Conservation (phyloP, 2,329 filamentous ascomycete species). For the Cercospora zeina region DNA sequence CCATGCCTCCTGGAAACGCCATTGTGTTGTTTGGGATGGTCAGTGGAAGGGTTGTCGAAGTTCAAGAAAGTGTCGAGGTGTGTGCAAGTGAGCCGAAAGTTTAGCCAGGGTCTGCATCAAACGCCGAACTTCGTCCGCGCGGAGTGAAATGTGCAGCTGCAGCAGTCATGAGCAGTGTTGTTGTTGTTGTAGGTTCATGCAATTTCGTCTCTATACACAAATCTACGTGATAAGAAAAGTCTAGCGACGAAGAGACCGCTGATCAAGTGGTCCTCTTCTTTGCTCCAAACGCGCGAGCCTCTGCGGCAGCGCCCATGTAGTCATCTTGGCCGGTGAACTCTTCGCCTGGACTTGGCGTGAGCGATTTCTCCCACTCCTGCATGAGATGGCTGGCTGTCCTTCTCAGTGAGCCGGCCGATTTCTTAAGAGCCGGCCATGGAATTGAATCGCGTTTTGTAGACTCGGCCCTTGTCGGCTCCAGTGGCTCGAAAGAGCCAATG, state of each 20-base stretch:
- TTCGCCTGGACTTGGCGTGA: conserved; percentile 47
- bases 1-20: conserved; percentile 27
- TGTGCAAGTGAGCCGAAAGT: conserved; percentile 15
- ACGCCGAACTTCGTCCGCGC: conserved; percentile 12
- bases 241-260: background rate
- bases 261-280: conserved; percentile 21
- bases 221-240: background rate
- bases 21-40: conserved; percentile 14
- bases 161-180: no score
- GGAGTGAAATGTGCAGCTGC: background rate
- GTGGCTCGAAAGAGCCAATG: conserved; percentile 19
- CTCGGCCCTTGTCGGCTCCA: conserved; percentile 18
- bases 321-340: conserved; percentile 32
- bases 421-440: conserved; percentile 70
- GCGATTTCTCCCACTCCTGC: conserved; percentile 84
- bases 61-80: background rate
- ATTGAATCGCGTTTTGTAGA: conserved; percentile 45
- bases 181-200: conserved; percentile 6
- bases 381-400: conserved; percentile 81
- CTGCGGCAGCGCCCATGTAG: conserved; percentile 34
- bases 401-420: conserved; percentile 69
- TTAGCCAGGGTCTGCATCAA: conserved; percentile 4
- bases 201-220: conserved; percentile 12
- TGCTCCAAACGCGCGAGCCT: conserved; percentile 30
- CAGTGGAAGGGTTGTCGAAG: background rate